These are phyloP conservation scores for Mycena maculata DNA, from an alignment of 768 basidiomycete species.

Conservation along the genomic window DNA sequence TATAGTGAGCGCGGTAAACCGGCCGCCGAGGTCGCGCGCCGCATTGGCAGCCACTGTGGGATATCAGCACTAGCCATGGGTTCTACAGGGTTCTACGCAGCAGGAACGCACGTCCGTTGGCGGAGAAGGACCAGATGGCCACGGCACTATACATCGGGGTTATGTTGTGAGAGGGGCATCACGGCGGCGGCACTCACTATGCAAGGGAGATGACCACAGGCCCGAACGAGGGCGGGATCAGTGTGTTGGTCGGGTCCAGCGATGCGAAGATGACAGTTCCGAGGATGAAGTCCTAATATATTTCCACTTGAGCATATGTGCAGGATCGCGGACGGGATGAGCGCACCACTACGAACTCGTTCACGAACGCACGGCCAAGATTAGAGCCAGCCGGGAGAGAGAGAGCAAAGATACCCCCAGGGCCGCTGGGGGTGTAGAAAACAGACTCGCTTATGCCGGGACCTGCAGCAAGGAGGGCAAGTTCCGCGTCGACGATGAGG, in stretches of 20 bases:
- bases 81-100: background rate
- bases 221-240: slow-evolving; percentile 63
- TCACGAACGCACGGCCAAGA: slow-evolving; percentile 62
- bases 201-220: slow-evolving; percentile 67
- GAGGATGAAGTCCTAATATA: slow-evolving; percentile 57
- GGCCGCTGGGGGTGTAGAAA: slow-evolving; percentile 54
- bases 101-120: slow-evolving; percentile 46
- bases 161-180: background rate
- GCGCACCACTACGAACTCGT: slow-evolving; percentile 68
- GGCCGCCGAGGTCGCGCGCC: slow-evolving; percentile 75
- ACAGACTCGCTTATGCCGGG: slow-evolving; percentile 35
- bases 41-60: slow-evolving; percentile 67
- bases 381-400: slow-evolving; percentile 58
- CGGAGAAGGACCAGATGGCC: slow-evolving; percentile 71
- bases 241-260: slow-evolving; percentile 68
- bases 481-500: slow-evolving; percentile 54
- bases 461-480: slow-evolving; percentile 40
- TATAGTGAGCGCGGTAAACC: slow-evolving; percentile 67
- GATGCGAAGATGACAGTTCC: slow-evolving; percentile 63
- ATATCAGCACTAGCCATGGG: background rate
- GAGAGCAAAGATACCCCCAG: slow-evolving; percentile 64
- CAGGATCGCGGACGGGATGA: no score
- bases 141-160: slow-evolving; percentile 51
- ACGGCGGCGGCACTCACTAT: slow-evolving; percentile 62
- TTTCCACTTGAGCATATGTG: no score